Evolutionary conservation across 257 asterid genomes (phyloP), one percentile per base, ranked within the genome.

Genomic region (Orobanche coerulescens): DNA sequence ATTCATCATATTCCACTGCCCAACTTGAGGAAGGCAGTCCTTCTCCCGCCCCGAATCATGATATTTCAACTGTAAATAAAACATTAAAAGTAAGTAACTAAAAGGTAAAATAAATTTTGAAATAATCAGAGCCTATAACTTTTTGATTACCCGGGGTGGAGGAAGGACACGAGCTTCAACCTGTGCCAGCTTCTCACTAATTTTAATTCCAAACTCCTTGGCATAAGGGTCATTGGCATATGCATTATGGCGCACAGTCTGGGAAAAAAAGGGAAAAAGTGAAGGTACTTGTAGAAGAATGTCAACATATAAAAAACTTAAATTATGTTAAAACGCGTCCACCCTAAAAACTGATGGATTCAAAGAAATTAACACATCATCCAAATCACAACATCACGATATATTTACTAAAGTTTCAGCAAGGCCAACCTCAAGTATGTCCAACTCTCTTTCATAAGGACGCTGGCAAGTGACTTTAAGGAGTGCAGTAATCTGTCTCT

Each of bases 1-100:
- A n/a, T 92, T 86, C 98, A 86, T 88, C 98, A 92, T 92, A 14
- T 92, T 88, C 98, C 98, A 92, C 53, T 93, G 97, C 18, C 99
- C 99, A 64, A 89, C 95, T 78, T 86, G 92, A 0, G 99, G 99
- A 48, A 84, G 82, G 56, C 97, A 89, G 60, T 89, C 95, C 72
- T 72, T 93, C 80, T 89, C 97, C 28, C 95, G 78, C 6, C 99
- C 97, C 3, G 95, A 82, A 50, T 93, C 99, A 64, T 89, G 94
- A 76, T 93, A 93, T 59, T 93, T 93, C 43, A 93, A 94, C 99
- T 93, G 82, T 50, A 79, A 62, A 9, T 25, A 16, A 33, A 36
- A 43, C 14, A 43, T 10, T 47, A 4, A 64, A 31, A 5, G 59
- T 34, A 58, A 2, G 43, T 26, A 59, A 18, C 49, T 5, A 20